Evolutionary conservation across 768 basidiomycete genomes (phyloP).

Genomic region (Terana coerulea): DNA sequence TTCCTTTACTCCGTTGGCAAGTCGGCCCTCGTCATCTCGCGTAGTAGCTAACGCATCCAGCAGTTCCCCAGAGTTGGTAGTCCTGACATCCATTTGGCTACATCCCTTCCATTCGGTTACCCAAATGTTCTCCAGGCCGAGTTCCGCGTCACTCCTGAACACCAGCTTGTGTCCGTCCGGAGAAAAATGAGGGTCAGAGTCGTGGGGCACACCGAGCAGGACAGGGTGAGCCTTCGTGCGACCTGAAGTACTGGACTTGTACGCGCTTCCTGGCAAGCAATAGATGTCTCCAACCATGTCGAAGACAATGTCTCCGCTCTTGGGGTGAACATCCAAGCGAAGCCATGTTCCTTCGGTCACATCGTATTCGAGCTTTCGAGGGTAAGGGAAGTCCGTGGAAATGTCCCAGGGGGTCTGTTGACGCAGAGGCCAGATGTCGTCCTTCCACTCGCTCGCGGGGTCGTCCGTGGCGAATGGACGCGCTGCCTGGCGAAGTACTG

Average conservation of each 20-base stretch:
- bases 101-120: constrained; percentile 66
- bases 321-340: constrained; percentile 68
- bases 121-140: constrained; percentile 77
- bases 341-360: constrained; percentile 76
- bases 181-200: constrained; percentile 72
- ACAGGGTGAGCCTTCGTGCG: constrained; percentile 51
- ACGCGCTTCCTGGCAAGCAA: constrained; percentile 51
- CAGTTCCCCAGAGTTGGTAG: constrained; percentile 28
- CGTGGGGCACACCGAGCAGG: constrained; percentile 61
- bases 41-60: constrained; percentile 32
- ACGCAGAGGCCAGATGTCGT: constrained; percentile 62
- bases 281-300: constrained; percentile 76
- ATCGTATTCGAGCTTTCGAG: constrained; percentile 61
- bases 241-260: constrained; percentile 23
- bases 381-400: constrained; percentile 69
- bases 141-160: constrained; percentile 68
- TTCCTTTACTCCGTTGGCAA: constrained; percentile 50
- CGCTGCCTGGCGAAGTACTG: not conserved
- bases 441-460: constrained; percentile 42
- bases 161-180: constrained; percentile 60
- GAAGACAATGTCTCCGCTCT: constrained; percentile 66
- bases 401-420: constrained; percentile 63
- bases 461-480: constrained; percentile 12
- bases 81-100: constrained; percentile 51
- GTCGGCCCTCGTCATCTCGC: constrained; percentile 41